Percentiles rank a stretch among this genome's conserved stretches.
phyloP scores from a whole-genome alignment of 140 eudicot species.

The Flaveria floridana region DNA sequence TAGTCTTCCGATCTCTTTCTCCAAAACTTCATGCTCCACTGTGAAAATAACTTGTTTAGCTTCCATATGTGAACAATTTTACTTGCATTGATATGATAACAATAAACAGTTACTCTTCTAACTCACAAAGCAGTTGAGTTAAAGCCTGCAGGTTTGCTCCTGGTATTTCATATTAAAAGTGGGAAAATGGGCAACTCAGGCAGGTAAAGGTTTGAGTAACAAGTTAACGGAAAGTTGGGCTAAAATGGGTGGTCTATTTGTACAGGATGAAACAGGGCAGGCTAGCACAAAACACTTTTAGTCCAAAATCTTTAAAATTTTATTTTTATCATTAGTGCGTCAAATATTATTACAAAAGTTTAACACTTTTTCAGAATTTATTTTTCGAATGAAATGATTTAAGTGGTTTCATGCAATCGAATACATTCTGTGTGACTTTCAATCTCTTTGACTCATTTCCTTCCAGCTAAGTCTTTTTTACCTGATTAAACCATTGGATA shows the following conservation, averaged over 20 bases:
- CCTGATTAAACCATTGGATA: background rate
- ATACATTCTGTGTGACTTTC: background rate
- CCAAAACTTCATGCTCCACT: constrained; percentile 99
- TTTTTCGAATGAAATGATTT: background rate
- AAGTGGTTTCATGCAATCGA: background rate
- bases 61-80: constrained; percentile 11
- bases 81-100: constrained; percentile 8
- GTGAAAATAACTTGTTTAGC: constrained; percentile 27
- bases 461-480: background rate
- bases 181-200: background rate
- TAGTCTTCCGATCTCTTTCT: constrained; percentile 76
- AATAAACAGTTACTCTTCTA: background rate
- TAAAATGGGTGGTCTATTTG: background rate
- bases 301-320: background rate
- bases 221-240: background rate
- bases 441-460: background rate
- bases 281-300: background rate
- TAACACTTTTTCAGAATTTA: background rate
- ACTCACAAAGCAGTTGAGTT: background rate
- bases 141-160: background rate
- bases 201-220: background rate
- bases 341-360: background rate
- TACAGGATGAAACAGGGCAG: background rate
- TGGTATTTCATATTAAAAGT: background rate
- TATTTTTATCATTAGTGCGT: background rate